Conservation (phyloP, 2,329 filamentous ascomycete genomes). For the Curvularia verruculosa region DNA sequence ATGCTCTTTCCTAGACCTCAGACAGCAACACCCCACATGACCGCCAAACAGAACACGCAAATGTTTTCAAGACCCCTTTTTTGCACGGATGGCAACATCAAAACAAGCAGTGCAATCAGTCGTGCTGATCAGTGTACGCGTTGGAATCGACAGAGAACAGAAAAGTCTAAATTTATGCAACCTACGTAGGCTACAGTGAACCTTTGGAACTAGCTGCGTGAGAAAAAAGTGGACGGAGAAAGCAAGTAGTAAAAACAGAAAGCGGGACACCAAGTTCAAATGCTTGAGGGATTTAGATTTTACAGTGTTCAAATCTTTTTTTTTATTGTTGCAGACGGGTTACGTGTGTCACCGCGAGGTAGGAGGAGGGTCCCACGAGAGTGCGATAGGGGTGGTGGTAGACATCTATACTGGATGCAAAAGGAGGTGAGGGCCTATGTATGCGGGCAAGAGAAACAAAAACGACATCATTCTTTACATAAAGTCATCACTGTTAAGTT, state of each 20-base stretch:
- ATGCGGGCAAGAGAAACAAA: not conserved
- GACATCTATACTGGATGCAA: not conserved
- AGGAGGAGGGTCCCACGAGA: not conserved
- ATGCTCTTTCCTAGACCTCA: too few species aligned
- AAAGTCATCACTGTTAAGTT: conserved; percentile 45
- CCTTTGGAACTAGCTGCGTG: not conserved
- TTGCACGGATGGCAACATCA: not conserved
- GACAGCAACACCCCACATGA: too few species aligned
- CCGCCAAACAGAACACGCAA: too few species aligned
- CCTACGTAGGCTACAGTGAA: not conserved
- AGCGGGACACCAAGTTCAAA: not conserved
- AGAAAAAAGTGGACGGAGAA: not conserved
- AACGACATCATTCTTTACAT: conserved; percentile 41
- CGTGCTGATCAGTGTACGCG: not conserved
- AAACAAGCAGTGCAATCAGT: too few species aligned
- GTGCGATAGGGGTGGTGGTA: not conserved
- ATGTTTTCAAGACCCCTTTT: too few species aligned
- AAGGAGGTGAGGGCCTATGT: not conserved
- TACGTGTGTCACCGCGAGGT: not conserved
- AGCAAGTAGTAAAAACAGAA: not conserved
- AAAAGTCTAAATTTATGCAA: not conserved
- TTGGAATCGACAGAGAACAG: not conserved
- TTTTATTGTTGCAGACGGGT: not conserved
- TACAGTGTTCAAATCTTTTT: not conserved
- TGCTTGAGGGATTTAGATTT: not conserved